A percentile compares a stretch with the other conserved stretches of the same genome.
Evolutionary conservation across 129 eudicot species (phyloP).

Genomic region (Escallonia rubra): DNA sequence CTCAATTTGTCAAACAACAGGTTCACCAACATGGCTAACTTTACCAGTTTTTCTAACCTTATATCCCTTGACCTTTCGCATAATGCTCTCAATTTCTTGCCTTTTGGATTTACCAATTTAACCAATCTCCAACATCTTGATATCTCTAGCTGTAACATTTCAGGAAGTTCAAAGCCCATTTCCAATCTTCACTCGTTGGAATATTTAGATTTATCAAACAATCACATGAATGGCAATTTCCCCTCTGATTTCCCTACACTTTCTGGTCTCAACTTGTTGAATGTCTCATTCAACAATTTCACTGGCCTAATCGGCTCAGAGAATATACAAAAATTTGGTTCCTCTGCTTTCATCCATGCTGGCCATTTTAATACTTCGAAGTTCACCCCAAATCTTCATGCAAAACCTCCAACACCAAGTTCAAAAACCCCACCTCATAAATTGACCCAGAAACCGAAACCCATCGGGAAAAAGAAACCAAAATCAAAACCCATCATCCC

Average conservation of each 20-base stretch:
- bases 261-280: conserved; percentile 49
- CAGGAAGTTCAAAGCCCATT: conserved; percentile 48
- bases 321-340: conserved; percentile 42
- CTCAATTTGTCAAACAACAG: conserved; percentile 68
- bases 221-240: conserved; percentile 53
- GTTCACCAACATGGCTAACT: conserved; percentile 55
- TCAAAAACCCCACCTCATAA: conserved; percentile 22
- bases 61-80: conserved; percentile 57
- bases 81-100: conserved; percentile 44
- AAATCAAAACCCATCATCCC: conserved; percentile 18
- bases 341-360: conserved; percentile 56
- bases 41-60: conserved; percentile 45
- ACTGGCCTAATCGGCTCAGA: conserved; percentile 32
- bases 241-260: conserved; percentile 73
- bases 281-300: conserved; percentile 79
- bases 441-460: conserved; percentile 8
- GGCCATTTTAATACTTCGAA: conserved; percentile 28
- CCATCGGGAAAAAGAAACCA: conserved; percentile 19
- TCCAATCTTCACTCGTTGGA: conserved; percentile 37
- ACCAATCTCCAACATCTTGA: conserved; percentile 57
- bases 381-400: conserved; percentile 18
- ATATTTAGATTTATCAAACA: conserved; percentile 60
- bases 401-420: conserved; percentile 14
- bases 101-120: conserved; percentile 41
- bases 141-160: conserved; percentile 60